Conservation (phyloP, 306 rosid species). For the Arachis stenosperma region DNA sequence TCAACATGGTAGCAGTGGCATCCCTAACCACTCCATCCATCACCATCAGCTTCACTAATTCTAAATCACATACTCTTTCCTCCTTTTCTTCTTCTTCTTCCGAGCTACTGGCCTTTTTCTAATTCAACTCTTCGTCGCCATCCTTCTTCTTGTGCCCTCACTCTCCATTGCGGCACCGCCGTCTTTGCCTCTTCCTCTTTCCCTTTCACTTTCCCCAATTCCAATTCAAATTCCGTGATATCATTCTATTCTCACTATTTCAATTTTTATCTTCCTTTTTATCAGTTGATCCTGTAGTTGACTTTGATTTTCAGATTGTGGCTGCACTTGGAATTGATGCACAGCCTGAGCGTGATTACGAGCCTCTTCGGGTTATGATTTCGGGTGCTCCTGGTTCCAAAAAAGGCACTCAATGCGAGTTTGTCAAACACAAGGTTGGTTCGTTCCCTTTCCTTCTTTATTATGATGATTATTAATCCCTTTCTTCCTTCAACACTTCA, state of each 20-base stretch:
- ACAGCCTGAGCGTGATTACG: conserved; percentile 21
- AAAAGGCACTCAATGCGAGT: conserved; percentile 92
- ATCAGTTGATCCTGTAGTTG: too few relatives aligned
- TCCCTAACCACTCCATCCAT: neutral
- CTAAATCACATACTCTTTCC: neutral
- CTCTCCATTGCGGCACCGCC: neutral
- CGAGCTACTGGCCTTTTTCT: neutral
- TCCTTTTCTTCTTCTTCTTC: neutral
- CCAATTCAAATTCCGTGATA: neutral
- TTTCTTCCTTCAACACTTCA: too few relatives aligned
- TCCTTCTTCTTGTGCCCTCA: neutral
- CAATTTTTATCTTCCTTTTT: too few relatives aligned
- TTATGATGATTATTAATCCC: too few relatives aligned
- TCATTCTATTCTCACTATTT: neutral
- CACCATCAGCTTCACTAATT: neutral
- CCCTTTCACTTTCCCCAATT: neutral
- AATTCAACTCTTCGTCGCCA: neutral
- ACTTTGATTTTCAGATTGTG: conserved; percentile 20
- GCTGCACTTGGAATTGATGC: conserved; percentile 13
- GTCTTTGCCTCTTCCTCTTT: neutral
- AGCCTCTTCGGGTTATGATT: conserved; percentile 69
- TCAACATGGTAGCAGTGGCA: neutral
- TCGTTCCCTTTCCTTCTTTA: neutral
- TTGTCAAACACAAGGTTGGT: conserved; percentile 68
- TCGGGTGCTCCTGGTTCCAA: conserved; percentile 98